phyloP scores from a whole-genome alignment of 2,329 filamentous ascomycete species.

The Zelopaecilomyces penicillatus region DNA sequence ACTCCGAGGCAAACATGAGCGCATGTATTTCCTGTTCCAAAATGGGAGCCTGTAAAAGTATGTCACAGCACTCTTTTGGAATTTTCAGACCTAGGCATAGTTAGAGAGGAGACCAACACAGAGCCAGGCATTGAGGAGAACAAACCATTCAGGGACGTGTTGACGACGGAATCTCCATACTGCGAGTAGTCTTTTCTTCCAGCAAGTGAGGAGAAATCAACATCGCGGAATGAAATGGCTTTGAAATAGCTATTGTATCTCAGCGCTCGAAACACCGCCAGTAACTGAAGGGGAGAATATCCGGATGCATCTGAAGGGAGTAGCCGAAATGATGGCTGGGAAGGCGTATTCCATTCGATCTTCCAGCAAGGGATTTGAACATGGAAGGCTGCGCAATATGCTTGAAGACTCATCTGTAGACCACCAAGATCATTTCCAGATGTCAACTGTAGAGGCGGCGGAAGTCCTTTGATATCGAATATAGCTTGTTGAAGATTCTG shows the following conservation, averaged over 20 bases:
- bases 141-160: constrained; percentile 44
- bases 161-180: constrained; percentile 39
- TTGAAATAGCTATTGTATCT: constrained; percentile 53
- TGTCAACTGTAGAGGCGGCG: constrained; percentile 44
- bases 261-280: constrained; percentile 48
- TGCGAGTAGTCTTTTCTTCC: constrained; percentile 34
- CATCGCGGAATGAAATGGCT: constrained; percentile 45
- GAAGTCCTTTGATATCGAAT: constrained; percentile 44
- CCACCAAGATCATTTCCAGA: constrained; percentile 48
- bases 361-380: constrained; percentile 45
- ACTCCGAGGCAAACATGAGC: constrained; percentile 46
- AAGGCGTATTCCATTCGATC: constrained; percentile 33
- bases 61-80: constrained; percentile 38
- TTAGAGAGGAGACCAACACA: background rate
- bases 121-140: background rate
- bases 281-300: constrained; percentile 43
- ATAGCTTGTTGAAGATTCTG: constrained; percentile 45
- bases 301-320: constrained; percentile 30
- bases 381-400: constrained; percentile 45
- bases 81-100: constrained; percentile 34
- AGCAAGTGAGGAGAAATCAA: constrained; percentile 37
- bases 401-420: constrained; percentile 45
- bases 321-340: constrained; percentile 45
- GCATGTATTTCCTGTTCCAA: constrained; percentile 50
- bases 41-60: constrained; percentile 40